Evolutionary conservation across 371 early-diverging fungal genomes (phyloP).

Genomic region (Mucor irregularis): DNA sequence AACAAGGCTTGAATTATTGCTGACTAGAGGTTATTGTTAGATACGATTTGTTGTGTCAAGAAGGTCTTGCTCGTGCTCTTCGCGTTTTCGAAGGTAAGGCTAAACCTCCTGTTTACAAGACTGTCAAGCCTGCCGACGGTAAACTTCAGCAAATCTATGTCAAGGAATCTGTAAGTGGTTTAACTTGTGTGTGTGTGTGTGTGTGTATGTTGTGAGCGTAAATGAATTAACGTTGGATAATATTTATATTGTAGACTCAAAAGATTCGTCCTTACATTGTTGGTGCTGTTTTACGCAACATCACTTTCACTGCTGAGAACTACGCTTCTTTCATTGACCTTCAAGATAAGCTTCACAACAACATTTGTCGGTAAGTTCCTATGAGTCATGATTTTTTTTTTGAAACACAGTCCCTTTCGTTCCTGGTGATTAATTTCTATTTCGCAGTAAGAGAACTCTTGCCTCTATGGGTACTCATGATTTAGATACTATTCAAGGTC

Average conservation of each 20-base stretch:
- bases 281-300: slow-evolving; percentile 91
- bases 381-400: slow-evolving; percentile 13
- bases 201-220: too few species aligned
- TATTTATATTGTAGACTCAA: slow-evolving; percentile 50
- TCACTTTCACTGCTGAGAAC: slow-evolving; percentile 80
- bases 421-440: too few species aligned
- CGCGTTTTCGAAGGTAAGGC: slow-evolving; percentile 74
- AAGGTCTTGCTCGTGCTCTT: slow-evolving; percentile 92
- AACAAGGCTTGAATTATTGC: too few species aligned
- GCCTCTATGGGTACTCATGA: slow-evolving; percentile 99
- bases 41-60: slow-evolving; percentile 94
- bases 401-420: slow-evolving; percentile 6
- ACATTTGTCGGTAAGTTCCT: slow-evolving; percentile 80
- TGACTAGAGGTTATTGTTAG: slow-evolving; percentile 55
- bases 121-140: slow-evolving; percentile 60
- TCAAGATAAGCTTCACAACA: slow-evolving; percentile 99
- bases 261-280: slow-evolving; percentile 90
- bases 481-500: slow-evolving; percentile 92
- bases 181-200: too few species aligned
- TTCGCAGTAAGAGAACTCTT: slow-evolving; percentile 87
- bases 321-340: slow-evolving; percentile 98
- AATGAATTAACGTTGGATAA: too few species aligned
- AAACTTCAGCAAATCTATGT: slow-evolving; percentile 67
- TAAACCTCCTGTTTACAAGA: slow-evolving; percentile 67
- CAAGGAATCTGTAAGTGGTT: slow-evolving; percentile 43